Base-by-base conservation (phyloP, 768 basidiomycete species). In the Termitomyces sp. region DNA sequence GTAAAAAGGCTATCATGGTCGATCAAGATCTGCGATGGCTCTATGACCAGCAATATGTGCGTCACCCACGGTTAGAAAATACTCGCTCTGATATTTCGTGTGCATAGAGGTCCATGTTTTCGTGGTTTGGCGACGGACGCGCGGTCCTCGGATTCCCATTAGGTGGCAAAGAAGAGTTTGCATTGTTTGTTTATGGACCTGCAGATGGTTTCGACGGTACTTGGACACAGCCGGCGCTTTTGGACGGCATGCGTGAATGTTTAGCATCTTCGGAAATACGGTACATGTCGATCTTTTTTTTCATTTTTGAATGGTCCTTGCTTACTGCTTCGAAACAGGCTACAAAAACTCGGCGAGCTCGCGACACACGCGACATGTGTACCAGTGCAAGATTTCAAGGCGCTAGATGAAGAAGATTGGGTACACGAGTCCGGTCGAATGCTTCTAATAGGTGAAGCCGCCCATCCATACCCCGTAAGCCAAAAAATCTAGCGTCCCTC, bases 341-440 rank as follows among this genome's bases (percentile, higher is more conserved):
- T 32, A 51, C 42, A 46, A 5, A 60, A 59, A 43, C 57, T 63
- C 25, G 72, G 73, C 32, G 62, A 76, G 55, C 62, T 81, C 32
- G 74, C 74, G 5, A 61, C 69, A 1, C 61, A 73, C 2, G 73
- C 75, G 0, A 60, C 69, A 10, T 78, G 79, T 50, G 65, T 79
- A 9, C 75, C 75, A 0, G 71, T 83, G 0, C 71, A 74, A 25
- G 70, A 78, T 12, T 72, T 79, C 25, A 63, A 70, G 4, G 72
- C 75, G 12, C 67, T 83, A n/a, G 81, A 84, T 51, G 76, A 81
- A n/a, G 81, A 84, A 53, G 76, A 81, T 43, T 86, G 84, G 85
- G 77, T 81, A 1, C 80, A 86, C 60, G 69, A 71, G 34, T 73
- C 71, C 38, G 81, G 81, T 5, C 72, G 75, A 20, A 67, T 81